Base-by-base conservation (phyloP, 2,329 filamentous ascomycete species). In the Hymenoscyphus infarciens region DNA sequence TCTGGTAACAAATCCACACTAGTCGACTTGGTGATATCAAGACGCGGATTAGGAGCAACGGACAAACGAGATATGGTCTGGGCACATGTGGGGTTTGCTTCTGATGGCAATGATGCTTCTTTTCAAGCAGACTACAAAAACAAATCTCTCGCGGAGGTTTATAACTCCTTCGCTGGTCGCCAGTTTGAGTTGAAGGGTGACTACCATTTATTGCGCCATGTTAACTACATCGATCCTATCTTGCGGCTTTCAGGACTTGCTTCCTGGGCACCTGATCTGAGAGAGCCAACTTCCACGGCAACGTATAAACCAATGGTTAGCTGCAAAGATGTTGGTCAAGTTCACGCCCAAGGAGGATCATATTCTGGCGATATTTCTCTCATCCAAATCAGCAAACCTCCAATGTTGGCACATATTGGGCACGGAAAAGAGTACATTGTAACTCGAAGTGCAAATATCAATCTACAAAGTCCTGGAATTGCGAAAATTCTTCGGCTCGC, bases 51-150 rank as follows among this genome's bases (percentile, higher is more conserved):
- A 6, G 58, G 58, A 42, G 58, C 29, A 15, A 31, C 27, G 3
- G 52, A 60, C 54, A 45, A 45, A 39, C 45, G 58, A 19, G 58
- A 60, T 56, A 55, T 60, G 31, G 27, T 60, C 38, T 60, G 16
- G 16, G 58, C 49, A 5, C 58, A 60, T n/a, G 31, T 60, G 15
- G 58, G 33, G 1, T 33, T 60, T 11, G 58, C 55, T 27, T 42
- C 22, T 31, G 31, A 55, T 19, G 29, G 35, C 11, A 33, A 15
- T 25, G 29, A 38, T 33, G 19, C n/a, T 22, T 15, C 55, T 39
- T 57, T 57, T 33, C 55, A 57, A 57, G 55, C 33, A 33, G 55
- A 57, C 33, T 57, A 57, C 33, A 55, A 55, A 27, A 55, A 22
- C 16, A 49, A 49, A 49, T 49, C 42, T 49, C 42, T 49, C 7